Evolutionary conservation across 768 basidiomycete genomes (phyloP), one percentile per base, ranked within the genome.

Genomic region (Cytidiella melzeri): DNA sequence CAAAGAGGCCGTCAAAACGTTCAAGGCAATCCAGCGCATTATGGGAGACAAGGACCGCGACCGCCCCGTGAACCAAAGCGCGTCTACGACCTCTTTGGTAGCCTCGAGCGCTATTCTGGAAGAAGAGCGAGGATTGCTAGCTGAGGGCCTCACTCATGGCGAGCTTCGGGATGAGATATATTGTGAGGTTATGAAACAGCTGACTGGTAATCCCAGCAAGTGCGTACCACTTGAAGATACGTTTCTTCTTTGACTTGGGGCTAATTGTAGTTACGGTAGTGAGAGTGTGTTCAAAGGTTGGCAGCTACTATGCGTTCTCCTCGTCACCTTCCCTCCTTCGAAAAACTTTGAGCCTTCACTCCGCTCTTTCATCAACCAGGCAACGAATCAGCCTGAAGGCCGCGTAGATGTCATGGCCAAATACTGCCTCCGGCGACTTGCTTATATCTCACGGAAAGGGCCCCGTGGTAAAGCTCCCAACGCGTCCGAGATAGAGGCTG

Each of bases 151-250:
- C 30, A 64, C 76, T 2, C 81, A 92, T 50, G 83, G 85, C 10
- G 92, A 95, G 67, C 71, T 96, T 58, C 71, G 93, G 53, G 94
- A 97, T 65, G 94, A 96, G 67, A 84, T 94, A 43, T 97, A 90
- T 57, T 93, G 90, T 60, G 94, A 96, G 57, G 56, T 90, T 21
- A 84, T 94, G 80, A 96, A 96, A 63, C 94, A 96, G 66, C 70
- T 95, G 12, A 89, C 80, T 1, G 76, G 76, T 38, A 96, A 96
- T 64, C 82, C 90, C 9, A 83, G 75, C 64, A 70, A 83, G 83
- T 92, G 60, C 57, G 88, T 78, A 2, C n/a, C n/a, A n/a, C n/a
- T n/a, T n/a, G n/a, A n/a, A n/a, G n/a, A n/a, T n/a, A n/a, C 13
- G 41, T 20, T 20, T 19, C 34, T 4, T 18, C 15, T 12, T 44